These are phyloP conservation scores for Tylopilus balloui DNA, from an alignment of 768 basidiomycete species.

Conservation along the genomic window DNA sequence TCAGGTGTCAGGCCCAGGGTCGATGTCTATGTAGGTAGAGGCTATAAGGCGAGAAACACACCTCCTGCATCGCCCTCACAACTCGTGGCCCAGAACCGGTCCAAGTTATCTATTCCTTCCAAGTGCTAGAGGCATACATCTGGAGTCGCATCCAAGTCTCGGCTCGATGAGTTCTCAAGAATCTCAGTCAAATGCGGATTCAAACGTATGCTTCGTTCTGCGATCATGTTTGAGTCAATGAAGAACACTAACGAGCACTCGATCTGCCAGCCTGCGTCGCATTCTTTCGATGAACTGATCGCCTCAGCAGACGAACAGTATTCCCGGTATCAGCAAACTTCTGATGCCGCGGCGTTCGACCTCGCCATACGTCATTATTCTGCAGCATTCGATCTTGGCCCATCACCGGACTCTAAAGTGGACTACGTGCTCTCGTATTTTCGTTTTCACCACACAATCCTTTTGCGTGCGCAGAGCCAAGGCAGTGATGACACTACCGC, in stretches of 20 bases:
- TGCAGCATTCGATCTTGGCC: conserved; percentile 17
- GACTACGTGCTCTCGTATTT: conserved; percentile 10
- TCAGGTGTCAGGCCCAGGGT: too few species aligned
- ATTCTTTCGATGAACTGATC: conserved; percentile 22
- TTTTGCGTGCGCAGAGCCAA: not conserved
- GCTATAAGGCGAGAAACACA: too few species aligned
- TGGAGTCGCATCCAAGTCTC: not conserved
- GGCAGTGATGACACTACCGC: not conserved
- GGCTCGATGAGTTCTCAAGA: not conserved
- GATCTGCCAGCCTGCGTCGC: conserved; percentile 11
- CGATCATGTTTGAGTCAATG: not conserved
- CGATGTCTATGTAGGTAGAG: too few species aligned
- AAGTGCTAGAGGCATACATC: too few species aligned
- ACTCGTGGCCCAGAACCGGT: too few species aligned
- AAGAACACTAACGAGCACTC: not conserved
- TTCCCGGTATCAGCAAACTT: conserved; percentile 5
- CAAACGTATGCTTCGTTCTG: not conserved
- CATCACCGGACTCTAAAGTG: not conserved
- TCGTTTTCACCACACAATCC: conserved; percentile 1
- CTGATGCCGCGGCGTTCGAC: conserved; percentile 3
- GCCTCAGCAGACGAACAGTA: conserved; percentile 7
- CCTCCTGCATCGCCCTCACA: too few species aligned
- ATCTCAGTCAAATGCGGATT: not conserved
- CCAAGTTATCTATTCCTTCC: too few species aligned
- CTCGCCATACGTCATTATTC: conserved; percentile 12